These are phyloP conservation scores for Phoma sp. DNA, from an alignment of 2,329 filamentous ascomycete genomes.

Conservation along the genomic window DNA sequence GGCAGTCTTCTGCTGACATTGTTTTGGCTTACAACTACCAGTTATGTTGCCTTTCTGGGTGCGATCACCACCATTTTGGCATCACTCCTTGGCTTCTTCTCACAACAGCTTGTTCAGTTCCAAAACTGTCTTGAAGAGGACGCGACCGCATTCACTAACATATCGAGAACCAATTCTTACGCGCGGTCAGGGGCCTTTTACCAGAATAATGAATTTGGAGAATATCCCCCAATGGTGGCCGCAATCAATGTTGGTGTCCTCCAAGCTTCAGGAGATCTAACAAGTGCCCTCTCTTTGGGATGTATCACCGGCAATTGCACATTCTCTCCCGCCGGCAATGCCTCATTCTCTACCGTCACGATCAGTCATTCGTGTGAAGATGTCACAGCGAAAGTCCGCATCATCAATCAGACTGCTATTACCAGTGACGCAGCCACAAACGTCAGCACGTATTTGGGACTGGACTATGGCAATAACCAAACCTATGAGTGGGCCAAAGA, in stretches of 20 bases:
- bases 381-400: not conserved
- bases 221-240: not conserved
- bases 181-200: not conserved
- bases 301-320: slow-evolving; percentile 21
- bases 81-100: not conserved
- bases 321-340: slow-evolving; percentile 3
- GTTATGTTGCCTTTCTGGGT: not conserved
- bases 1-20: not conserved
- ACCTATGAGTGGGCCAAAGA: not conserved
- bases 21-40: not conserved
- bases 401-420: not conserved
- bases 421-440: too few species aligned
- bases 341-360: slow-evolving; percentile 16
- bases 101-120: not conserved
- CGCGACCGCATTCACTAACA: not conserved
- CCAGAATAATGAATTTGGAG: not conserved
- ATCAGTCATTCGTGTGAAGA: slow-evolving; percentile 8
- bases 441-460: not conserved
- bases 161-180: not conserved
- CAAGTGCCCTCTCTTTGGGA: slow-evolving; percentile 11
- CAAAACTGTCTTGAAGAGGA: not conserved
- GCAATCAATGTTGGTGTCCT: slow-evolving; percentile 16
- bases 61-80: not conserved
- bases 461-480: not conserved
- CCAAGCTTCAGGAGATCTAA: slow-evolving; percentile 9